Base-by-base conservation (phyloP, 2,329 filamentous ascomycete species). In the Cladosporium colombiae region DNA sequence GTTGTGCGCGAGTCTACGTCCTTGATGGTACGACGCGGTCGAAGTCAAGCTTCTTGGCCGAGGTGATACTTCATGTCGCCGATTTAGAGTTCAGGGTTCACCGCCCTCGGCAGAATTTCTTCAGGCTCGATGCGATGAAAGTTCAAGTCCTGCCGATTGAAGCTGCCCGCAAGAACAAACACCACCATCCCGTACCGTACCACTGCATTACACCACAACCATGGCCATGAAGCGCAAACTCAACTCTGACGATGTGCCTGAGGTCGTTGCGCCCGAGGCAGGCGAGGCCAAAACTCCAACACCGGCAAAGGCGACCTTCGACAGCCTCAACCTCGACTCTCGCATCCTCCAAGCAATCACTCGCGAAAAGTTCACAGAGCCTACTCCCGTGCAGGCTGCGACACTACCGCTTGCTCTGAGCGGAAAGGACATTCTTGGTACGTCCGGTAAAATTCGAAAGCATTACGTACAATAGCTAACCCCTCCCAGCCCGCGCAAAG, bases 391-490 rank as follows among this genome's bases (percentile, higher is more conserved):
- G 1, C 95, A 99, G 79, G 86, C 88, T 50, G 89, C 90, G 78
- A 91, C 92, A 1, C 96, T 99, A 68, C 95, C 95, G 1, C 81
- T 97, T 44, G 92, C 92, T 25, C 83, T 98, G 21, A 88, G 93
- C 69, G 94, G 95, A 14, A 89, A 92, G 74, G 93, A 98, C 83
- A 88, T 99, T 57, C 83, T 98, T 46, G 83, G 83, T 85, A 75
- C 62, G 75, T 63, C 2, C 40, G 16, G 18, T 29, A 14, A 6
- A 40, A n/a, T 3, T 10, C 31, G 7, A 21, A 35, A 57, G 16
- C 5, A 23, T 14, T 27, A 16, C 23, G 11, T 31, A 33, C 37
- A 50, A 29, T 31, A 29, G n/a, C 70, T 74, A 62, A 74, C 59
- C 27, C 16, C 1, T 62, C 62, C n/a, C 68, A 84, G 93, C 93